phyloP scores from a whole-genome alignment of 1,139 yeast species.

The Spencermartinsiella ligniputridi region DNA sequence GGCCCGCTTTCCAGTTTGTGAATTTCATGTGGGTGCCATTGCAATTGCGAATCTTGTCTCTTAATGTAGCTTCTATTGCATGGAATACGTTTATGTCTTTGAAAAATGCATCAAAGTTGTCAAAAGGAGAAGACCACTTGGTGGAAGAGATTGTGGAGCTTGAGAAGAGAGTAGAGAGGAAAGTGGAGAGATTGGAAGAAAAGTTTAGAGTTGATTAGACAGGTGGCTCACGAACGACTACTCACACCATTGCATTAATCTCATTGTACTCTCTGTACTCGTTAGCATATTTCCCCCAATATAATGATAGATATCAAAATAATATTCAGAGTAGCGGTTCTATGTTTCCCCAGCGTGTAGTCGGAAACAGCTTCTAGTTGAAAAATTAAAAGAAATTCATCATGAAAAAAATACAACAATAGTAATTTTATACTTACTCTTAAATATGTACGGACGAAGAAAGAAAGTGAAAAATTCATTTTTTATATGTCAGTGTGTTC shows the following conservation, averaged over 20 bases:
- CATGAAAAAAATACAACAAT: too few species aligned
- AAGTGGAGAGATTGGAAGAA: too few species aligned
- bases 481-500: too few species aligned
- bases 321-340: conserved; percentile 33
- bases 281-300: too few species aligned
- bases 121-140: background rate
- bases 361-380: conserved; percentile 36
- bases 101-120: conserved; percentile 32
- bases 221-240: too few species aligned
- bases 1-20: conserved; percentile 77
- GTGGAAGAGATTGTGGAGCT: background rate
- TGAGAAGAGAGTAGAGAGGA: background rate
- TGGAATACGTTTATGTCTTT: conserved; percentile 82
- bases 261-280: too few species aligned
- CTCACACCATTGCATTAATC: too few species aligned
- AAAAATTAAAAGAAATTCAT: conserved; percentile 15
- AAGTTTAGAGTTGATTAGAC: too few species aligned
- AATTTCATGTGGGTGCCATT: conserved; percentile 73
- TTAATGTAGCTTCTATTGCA: conserved; percentile 66
- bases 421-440: too few species aligned
- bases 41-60: conserved; percentile 60
- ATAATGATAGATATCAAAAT: too few species aligned
- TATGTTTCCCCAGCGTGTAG: conserved; percentile 30
- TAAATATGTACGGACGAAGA: too few species aligned
- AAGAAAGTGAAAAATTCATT: too few species aligned